A percentile compares a stretch with the other conserved stretches of the same genome.
Evolutionary conservation across 106 monocot species (phyloP).

Genomic region (Acanthochlamys bracteata): DNA sequence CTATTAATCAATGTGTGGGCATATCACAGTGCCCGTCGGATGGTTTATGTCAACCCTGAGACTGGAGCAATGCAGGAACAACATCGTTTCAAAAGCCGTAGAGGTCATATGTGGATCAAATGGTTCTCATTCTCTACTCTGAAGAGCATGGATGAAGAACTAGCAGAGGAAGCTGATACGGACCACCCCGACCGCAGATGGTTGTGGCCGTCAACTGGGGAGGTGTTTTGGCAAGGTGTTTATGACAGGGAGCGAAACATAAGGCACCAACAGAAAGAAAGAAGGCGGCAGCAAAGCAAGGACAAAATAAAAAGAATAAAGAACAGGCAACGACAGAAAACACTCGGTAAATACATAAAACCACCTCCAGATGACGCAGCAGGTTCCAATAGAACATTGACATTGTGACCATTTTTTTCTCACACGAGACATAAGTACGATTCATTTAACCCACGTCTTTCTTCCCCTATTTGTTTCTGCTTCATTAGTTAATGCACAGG

Average conservation of each 20-base stretch:
- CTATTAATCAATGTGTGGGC: constrained; percentile 92
- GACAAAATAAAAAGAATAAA: constrained; percentile 85
- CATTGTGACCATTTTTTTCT: constrained; percentile 6
- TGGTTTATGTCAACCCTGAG: constrained; percentile 69
- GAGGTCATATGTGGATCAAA: constrained; percentile 66
- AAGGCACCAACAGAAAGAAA: constrained; percentile 57
- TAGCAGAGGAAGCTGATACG: constrained; percentile 71
- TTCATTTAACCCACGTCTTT: not conserved
- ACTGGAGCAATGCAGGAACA: constrained; percentile 85
- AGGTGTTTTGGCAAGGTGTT: constrained; percentile 89
- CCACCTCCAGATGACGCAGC: constrained; percentile 40
- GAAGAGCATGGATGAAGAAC: constrained; percentile 94
- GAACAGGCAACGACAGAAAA: constrained; percentile 67
- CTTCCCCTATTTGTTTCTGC: not conserved
- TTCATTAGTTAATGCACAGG: not conserved
- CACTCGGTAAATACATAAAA: constrained; percentile 82
- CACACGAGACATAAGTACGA: not conserved
- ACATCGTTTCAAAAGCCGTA: constrained; percentile 48
- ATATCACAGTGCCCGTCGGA: constrained; percentile 82
- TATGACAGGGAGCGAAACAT: constrained; percentile 66
- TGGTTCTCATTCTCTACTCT: constrained; percentile 78
- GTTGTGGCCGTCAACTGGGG: constrained; percentile 90
- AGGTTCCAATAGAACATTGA: constrained; percentile 35
- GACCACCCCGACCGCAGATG: constrained; percentile 39
- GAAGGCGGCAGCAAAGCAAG: constrained; percentile 49